Conservation (phyloP, 2,329 filamentous ascomycete genomes). For the Monosporascus sp. region DNA sequence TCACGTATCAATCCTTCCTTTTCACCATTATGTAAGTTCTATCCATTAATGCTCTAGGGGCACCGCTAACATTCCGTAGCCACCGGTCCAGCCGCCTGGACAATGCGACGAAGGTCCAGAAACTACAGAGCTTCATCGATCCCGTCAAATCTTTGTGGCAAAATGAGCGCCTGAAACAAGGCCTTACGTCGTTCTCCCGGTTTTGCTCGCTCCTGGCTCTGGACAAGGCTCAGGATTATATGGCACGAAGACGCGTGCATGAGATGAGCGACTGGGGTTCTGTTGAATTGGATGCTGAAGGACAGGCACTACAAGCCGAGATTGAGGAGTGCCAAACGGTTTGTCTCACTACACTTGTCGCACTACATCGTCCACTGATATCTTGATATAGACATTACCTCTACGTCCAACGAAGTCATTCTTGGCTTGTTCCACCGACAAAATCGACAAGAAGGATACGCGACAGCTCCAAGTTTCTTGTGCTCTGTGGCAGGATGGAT, state of each 20-base stretch:
- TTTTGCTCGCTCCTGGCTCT: conserved; percentile 80
- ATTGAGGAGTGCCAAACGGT: conserved; percentile 72
- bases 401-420: conserved; percentile 86
- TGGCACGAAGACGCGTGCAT: conserved; percentile 67
- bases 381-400: conserved; percentile 45
- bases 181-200: conserved; percentile 67
- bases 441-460: conserved; percentile 64
- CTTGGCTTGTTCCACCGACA: conserved; percentile 87
- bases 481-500: conserved; percentile 77
- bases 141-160: conserved; percentile 80
- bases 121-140: conserved; percentile 72
- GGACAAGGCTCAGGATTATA: conserved; percentile 74
- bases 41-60: neutral
- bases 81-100: conserved; percentile 79
- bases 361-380: neutral
- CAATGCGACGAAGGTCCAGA: conserved; percentile 61
- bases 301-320: conserved; percentile 70
- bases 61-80: conserved; percentile 34
- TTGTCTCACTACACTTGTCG: conserved; percentile 13
- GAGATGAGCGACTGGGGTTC: conserved; percentile 78
- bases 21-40: conserved; percentile 76
- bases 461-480: conserved; percentile 70
- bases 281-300: conserved; percentile 71
- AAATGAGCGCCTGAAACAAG: conserved; percentile 59
- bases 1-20: conserved; percentile 83